phyloP scores from a whole-genome alignment of 2,329 filamentous ascomycete genomes.

The Zalaria sp. region DNA sequence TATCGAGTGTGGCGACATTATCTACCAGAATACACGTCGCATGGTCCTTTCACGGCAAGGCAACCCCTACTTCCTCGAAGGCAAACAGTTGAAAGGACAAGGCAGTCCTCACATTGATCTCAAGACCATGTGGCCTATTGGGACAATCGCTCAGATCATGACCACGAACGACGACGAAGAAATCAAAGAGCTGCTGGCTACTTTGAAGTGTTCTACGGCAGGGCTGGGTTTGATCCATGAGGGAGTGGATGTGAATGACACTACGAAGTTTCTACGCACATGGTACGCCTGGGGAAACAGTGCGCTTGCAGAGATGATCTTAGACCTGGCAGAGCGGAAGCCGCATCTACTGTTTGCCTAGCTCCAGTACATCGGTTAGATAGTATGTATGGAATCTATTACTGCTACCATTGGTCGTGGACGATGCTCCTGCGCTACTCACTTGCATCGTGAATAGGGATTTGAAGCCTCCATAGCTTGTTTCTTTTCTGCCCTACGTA shows the following conservation, averaged over 20 bases:
- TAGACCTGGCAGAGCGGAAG: conserved; percentile 30
- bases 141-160: conserved; percentile 34
- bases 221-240: conserved; percentile 37
- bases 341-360: conserved; percentile 12
- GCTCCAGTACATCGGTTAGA: too few species aligned
- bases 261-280: conserved; percentile 31
- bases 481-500: too few species aligned
- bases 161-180: conserved; percentile 34
- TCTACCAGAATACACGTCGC: conserved; percentile 30
- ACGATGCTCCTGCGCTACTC: too few species aligned
- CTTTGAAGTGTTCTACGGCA: conserved; percentile 32
- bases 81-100: conserved; percentile 32
- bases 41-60: conserved; percentile 25
- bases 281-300: conserved; percentile 38
- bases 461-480: too few species aligned
- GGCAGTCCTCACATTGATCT: conserved; percentile 35
- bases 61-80: conserved; percentile 37
- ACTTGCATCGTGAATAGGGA: too few species aligned
- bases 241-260: conserved; percentile 35
- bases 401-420: too few species aligned
- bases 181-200: conserved; percentile 27
- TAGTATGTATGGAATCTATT: too few species aligned
- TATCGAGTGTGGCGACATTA: conserved; percentile 21
- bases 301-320: conserved; percentile 35
- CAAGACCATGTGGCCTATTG: conserved; percentile 37